A percentile compares a stretch with the other conserved stretches of the same genome.
These are phyloP conservation scores for Vigna trinervia DNA, from an alignment of 306 rosid genomes.

Conservation along the genomic window DNA sequence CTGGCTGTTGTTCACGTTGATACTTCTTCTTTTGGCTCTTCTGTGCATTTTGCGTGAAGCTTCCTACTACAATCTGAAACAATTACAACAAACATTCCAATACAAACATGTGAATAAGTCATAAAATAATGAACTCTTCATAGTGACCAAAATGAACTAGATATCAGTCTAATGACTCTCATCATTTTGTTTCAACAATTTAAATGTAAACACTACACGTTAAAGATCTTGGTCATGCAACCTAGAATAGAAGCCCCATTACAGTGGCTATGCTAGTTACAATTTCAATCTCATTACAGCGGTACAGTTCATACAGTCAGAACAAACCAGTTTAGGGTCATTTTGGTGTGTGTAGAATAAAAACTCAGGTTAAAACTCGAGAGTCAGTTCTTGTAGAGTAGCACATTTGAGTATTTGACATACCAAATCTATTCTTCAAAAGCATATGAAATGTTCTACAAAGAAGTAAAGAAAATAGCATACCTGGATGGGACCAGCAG, in stretches of 20 bases:
- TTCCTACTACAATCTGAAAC: conserved; percentile 79
- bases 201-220: background rate
- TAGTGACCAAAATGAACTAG: background rate
- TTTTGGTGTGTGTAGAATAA: background rate
- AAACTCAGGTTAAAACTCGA: background rate
- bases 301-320: background rate
- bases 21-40: conserved; percentile 66
- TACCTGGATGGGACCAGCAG: conserved; percentile 86
- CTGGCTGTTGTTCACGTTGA: conserved; percentile 52
- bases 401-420: background rate
- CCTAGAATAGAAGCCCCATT: background rate
- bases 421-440: background rate
- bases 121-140: conserved; percentile 1
- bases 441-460: background rate
- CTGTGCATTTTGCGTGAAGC: conserved; percentile 61
- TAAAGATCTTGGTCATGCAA: conserved; percentile 7
- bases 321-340: conserved; percentile 1
- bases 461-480: conserved; percentile 29
- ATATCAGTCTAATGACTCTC: background rate
- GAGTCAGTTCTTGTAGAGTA: background rate
- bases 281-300: conserved; percentile 13
- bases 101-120: background rate
- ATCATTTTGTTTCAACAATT: background rate
- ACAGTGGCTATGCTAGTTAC: conserved; percentile 3
- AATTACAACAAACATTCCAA: conserved; percentile 15